phyloP scores from a whole-genome alignment of 2,329 filamentous ascomycete species.

The Aspergillus felis region DNA sequence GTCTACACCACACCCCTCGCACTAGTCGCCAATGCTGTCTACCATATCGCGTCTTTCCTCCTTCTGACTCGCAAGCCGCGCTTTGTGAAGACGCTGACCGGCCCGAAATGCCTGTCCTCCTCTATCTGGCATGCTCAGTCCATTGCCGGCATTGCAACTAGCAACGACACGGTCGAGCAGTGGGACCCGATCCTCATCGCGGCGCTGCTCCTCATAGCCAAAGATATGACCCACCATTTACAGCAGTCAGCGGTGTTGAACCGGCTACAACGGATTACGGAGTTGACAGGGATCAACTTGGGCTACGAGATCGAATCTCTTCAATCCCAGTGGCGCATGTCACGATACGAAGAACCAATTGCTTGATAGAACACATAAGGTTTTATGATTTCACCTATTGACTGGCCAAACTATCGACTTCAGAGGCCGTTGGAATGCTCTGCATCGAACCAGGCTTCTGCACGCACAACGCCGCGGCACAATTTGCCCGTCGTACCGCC shows the following conservation, averaged over 20 bases:
- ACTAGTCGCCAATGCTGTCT: slow-evolving; percentile 22
- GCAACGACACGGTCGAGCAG: slow-evolving; percentile 23
- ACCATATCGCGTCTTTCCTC: slow-evolving; percentile 21
- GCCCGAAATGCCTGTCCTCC: slow-evolving; percentile 20
- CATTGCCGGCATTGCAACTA: slow-evolving; percentile 20
- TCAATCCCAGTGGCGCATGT: slow-evolving; percentile 15
- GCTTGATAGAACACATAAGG: not conserved
- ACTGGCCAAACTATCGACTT: not conserved
- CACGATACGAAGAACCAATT: slow-evolving; percentile 18
- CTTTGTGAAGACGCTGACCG: slow-evolving; percentile 19
- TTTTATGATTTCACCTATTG: not conserved
- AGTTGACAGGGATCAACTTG: slow-evolving; percentile 19
- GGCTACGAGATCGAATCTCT: slow-evolving; percentile 14
- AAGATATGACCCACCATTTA: slow-evolving; percentile 23
- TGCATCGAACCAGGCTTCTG: not conserved
- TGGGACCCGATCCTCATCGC: slow-evolving; percentile 23
- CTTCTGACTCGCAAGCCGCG: slow-evolving; percentile 21
- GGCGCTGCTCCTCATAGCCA: slow-evolving; percentile 16
- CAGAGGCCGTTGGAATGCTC: not conserved
- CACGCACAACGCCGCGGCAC: not conserved
- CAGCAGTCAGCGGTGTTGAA: slow-evolving; percentile 18
- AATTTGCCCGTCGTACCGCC: not conserved
- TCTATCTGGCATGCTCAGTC: slow-evolving; percentile 26
- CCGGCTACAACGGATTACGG: slow-evolving; percentile 11
- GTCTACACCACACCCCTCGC: slow-evolving; percentile 25